phyloP scores from a whole-genome alignment of 73 alveolate genomes.

The Breviolum minutum region DNA sequence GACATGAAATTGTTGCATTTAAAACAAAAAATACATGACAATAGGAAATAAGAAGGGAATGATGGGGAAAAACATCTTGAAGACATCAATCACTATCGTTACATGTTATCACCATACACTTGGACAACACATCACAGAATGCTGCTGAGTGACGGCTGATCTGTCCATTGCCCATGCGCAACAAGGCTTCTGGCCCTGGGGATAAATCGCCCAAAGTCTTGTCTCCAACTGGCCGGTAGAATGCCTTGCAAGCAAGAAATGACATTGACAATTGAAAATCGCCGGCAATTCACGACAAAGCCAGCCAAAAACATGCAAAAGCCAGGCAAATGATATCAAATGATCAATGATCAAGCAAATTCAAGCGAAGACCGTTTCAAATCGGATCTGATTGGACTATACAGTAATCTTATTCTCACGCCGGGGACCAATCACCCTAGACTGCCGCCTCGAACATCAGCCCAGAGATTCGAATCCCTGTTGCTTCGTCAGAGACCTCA shows the following conservation, averaged over 20 bases:
- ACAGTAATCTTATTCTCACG: too few species aligned
- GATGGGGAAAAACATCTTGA: not conserved
- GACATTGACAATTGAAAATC: not conserved
- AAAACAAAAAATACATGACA: not conserved
- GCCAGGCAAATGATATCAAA: not conserved
- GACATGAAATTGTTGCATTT: too few species aligned
- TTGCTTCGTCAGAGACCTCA: slow-evolving; percentile 55
- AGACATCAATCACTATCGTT: too few species aligned
- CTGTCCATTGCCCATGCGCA: slow-evolving; percentile 30
- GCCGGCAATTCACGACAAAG: not conserved
- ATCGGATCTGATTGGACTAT: not conserved
- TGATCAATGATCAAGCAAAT: not conserved
- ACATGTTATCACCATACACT: too few species aligned
- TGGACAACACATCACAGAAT: not conserved
- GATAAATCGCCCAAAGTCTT: not conserved
- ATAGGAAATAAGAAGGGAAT: not conserved
- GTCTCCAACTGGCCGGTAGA: slow-evolving; percentile 23
- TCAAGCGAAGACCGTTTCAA: not conserved
- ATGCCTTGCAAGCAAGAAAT: not conserved
- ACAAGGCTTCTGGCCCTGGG: slow-evolving; percentile 31
- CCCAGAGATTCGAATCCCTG: slow-evolving; percentile 56
- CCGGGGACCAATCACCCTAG: not conserved
- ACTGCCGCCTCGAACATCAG: slow-evolving; percentile 64
- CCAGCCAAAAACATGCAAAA: not conserved
- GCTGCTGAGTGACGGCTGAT: not conserved